Conservation (phyloP, 768 basidiomycete species). For the Holtermannia corniformis region DNA sequence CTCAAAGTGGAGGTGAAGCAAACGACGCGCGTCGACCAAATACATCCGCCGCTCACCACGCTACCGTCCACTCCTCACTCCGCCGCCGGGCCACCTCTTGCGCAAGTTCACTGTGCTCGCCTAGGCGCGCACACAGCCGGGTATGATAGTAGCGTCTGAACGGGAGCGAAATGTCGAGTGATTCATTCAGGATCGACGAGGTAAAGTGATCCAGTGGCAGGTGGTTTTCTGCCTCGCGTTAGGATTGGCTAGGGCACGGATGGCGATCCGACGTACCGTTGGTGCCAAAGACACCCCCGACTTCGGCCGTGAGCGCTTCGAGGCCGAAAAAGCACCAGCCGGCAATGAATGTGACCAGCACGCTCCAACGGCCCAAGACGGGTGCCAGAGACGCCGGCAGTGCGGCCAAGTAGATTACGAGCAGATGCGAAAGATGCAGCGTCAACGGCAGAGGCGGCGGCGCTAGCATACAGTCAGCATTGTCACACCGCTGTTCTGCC, state of each 20-base stretch:
- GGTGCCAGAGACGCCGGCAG: slow-evolving; percentile 34
- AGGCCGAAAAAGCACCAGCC: slow-evolving; percentile 39
- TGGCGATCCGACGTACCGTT: slow-evolving; percentile 26
- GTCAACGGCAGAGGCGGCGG: slow-evolving; percentile 38
- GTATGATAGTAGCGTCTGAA: slow-evolving; percentile 22
- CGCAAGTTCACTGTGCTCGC: slow-evolving; percentile 13
- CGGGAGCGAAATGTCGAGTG: slow-evolving; percentile 21
- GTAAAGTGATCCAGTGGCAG: slow-evolving; percentile 30
- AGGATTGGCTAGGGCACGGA: no score
- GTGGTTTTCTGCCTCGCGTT: slow-evolving; percentile 24
- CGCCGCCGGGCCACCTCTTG: slow-evolving; percentile 16
- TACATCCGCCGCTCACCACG: slow-evolving; percentile 10
- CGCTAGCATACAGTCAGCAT: slow-evolving; percentile 14
- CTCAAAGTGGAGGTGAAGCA: no score
- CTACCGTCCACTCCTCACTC: slow-evolving; percentile 15
- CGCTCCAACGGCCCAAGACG: slow-evolving; percentile 20
- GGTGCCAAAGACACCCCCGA: slow-evolving; percentile 36
- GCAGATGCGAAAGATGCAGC: slow-evolving; percentile 34
- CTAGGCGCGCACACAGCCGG: slow-evolving; percentile 15
- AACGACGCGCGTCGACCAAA: no score
- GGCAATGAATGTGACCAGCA: slow-evolving; percentile 30
- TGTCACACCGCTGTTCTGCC: background rate
- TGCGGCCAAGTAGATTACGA: slow-evolving; percentile 36
- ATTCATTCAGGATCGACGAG: slow-evolving; percentile 28
- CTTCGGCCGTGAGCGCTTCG: slow-evolving; percentile 37